phyloP scores from a whole-genome alignment of 768 basidiomycete species.

The Suillus subalutaceus region DNA sequence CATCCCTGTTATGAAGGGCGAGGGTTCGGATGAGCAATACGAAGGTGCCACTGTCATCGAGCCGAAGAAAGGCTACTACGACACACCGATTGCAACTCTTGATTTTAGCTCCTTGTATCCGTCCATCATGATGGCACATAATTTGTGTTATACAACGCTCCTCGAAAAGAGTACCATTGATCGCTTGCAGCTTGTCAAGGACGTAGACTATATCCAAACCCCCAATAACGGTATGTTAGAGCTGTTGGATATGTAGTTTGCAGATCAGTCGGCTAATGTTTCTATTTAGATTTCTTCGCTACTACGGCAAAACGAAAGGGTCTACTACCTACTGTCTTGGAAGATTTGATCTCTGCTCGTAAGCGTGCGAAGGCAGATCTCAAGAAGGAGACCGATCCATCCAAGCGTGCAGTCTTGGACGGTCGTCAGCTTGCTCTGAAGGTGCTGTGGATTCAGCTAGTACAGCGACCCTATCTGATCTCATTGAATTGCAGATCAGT shows the following conservation, averaged over 20 bases:
- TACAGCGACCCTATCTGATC: background rate
- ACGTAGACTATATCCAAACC: conserved; percentile 90
- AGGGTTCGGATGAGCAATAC: conserved; percentile 95
- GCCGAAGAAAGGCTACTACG: conserved; percentile 94
- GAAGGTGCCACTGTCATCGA: conserved; percentile 99
- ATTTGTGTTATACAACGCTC: conserved; percentile 97
- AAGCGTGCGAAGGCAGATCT: conserved; percentile 95
- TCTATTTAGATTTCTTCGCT: conserved; percentile 76
- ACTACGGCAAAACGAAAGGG: conserved; percentile 79
- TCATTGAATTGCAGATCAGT: conserved; percentile 71
- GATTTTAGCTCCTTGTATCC: conserved; percentile 99
- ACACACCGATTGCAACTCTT: conserved; percentile 94
- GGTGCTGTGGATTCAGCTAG: conserved; percentile 41
- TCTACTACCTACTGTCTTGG: conserved; percentile 86
- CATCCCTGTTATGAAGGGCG: conserved; percentile 81
- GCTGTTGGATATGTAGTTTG: background rate
- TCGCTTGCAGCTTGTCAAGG: conserved; percentile 75
- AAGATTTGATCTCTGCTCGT: conserved; percentile 90
- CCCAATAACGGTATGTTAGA: conserved; percentile 85
- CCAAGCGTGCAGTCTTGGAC: conserved; percentile 95
- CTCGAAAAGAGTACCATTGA: conserved; percentile 80
- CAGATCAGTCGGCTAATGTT: background rate
- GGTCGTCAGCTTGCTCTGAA: conserved; percentile 97
- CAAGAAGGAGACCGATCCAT: conserved; percentile 96
- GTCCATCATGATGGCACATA: conserved; percentile 99